These are phyloP conservation scores for Xylaria castorea DNA, from an alignment of 495 filamentous ascomycete genomes.

Conservation along the genomic window DNA sequence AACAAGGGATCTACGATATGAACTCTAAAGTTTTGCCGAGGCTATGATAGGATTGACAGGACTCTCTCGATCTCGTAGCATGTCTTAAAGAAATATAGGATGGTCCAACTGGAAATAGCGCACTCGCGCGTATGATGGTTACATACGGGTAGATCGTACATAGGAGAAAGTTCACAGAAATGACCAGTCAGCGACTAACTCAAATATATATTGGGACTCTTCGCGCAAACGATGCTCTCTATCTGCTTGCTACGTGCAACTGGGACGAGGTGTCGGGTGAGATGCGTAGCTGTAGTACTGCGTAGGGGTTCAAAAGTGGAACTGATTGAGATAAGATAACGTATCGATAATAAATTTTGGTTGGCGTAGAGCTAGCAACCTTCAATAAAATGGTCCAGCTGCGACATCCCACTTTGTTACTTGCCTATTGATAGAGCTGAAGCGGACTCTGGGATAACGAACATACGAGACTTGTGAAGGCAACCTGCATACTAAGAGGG, in stretches of 20 bases:
- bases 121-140: too few species aligned
- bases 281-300: too few species aligned
- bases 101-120: background rate
- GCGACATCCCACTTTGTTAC: slow-evolving; percentile 22
- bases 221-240: background rate
- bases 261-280: background rate
- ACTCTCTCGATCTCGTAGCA: background rate
- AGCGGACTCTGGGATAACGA: background rate
- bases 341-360: slow-evolving; percentile 34
- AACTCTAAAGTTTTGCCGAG: background rate
- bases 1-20: slow-evolving; percentile 26
- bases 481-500: background rate
- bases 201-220: background rate
- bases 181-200: background rate
- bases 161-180: background rate
- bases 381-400: background rate
- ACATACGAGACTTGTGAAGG: background rate
- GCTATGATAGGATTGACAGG: slow-evolving; percentile 6
- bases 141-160: background rate
- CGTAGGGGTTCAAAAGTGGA: background rate
- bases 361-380: slow-evolving; percentile 20
- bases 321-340: background rate
- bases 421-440: slow-evolving; percentile 1
- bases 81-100: background rate
- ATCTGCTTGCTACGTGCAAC: background rate